Evolutionary conservation across 345 rosid genomes (phyloP).

Genomic region (Brassica napus): DNA sequence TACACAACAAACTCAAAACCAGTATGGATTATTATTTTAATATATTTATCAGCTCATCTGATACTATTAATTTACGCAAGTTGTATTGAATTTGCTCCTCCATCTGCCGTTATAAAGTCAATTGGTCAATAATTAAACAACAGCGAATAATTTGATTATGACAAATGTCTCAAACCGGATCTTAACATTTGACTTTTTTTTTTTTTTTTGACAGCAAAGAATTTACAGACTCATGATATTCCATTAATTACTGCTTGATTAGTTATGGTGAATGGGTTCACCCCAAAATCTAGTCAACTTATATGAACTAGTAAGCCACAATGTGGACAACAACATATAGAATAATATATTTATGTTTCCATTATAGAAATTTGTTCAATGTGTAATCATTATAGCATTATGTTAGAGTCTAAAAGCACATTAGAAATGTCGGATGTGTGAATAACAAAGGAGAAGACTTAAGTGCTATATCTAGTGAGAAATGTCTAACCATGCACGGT

Average conservation of each 20-base stretch:
- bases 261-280: constrained; percentile 1
- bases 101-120: background rate
- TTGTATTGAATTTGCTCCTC: background rate
- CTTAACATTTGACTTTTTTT: constrained; percentile 16
- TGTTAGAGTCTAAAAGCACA: constrained; percentile 30
- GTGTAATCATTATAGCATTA: constrained; percentile 27
- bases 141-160: background rate
- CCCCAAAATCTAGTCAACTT: constrained; percentile 5
- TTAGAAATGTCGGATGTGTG: constrained; percentile 9
- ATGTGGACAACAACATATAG: constrained; percentile 27
- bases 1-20: background rate
- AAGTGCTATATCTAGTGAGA: constrained; percentile 52
- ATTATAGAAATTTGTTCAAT: constrained; percentile 19
- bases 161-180: background rate
- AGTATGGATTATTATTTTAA: background rate
- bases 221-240: constrained; percentile 17
- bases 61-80: background rate
- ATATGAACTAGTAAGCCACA: constrained; percentile 9
- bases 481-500: constrained; percentile 41
- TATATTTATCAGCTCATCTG: background rate
- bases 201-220: too few relatives aligned
- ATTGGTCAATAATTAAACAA: constrained; percentile 8
- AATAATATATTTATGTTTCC: constrained; percentile 24
- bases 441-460: constrained; percentile 12
- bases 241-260: constrained; percentile 26